These are phyloP conservation scores for Eutrema yunnanense DNA, from an alignment of 345 rosid genomes.

Conservation along the genomic window DNA sequence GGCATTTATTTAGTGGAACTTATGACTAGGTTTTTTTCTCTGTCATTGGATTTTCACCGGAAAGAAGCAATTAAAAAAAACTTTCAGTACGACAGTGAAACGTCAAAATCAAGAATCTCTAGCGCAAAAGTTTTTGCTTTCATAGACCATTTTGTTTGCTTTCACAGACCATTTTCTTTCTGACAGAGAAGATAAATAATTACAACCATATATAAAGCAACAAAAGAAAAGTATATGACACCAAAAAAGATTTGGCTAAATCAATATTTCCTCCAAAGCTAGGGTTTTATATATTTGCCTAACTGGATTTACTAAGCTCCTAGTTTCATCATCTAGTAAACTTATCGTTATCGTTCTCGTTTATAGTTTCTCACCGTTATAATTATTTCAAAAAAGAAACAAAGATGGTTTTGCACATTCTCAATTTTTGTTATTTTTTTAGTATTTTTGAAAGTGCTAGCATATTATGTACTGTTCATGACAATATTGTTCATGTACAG, in stretches of 20 bases:
- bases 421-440: too few species aligned
- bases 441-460: too few species aligned
- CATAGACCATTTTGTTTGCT: slow-evolving; percentile 37
- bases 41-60: slow-evolving; percentile 18
- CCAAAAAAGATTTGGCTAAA: neutral
- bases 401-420: neutral
- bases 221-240: slow-evolving; percentile 18
- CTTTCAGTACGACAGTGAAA: slow-evolving; percentile 44
- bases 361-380: too few species aligned
- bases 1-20: slow-evolving; percentile 20
- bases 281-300: slow-evolving; percentile 9
- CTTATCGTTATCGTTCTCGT: too few species aligned
- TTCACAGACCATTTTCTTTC: slow-evolving; percentile 35
- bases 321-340: neutral
- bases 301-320: neutral
- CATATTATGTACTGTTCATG: too few species aligned
- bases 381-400: neutral
- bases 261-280: neutral
- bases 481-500: too few species aligned
- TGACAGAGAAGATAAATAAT: slow-evolving; percentile 28
- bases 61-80: slow-evolving; percentile 19
- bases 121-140: slow-evolving; percentile 38
- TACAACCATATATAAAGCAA: neutral
- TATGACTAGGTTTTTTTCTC: slow-evolving; percentile 25
- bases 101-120: slow-evolving; percentile 67